phyloP scores from a whole-genome alignment of 208 protist genomes.

The Phytomonas serpens region DNA sequence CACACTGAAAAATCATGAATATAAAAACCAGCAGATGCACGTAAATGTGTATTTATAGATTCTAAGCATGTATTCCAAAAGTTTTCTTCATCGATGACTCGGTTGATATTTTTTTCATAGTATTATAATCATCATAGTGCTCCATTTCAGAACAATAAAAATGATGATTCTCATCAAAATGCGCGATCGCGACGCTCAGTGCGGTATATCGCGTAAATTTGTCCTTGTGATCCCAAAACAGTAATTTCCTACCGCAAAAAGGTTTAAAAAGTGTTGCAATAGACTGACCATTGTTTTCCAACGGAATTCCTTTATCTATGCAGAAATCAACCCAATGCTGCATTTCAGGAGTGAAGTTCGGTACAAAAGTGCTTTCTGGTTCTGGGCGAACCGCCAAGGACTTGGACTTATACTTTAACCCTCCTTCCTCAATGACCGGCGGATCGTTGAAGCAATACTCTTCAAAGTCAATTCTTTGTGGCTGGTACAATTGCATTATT shows the following conservation, averaged over 20 bases:
- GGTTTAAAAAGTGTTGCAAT: slow-evolving; percentile 23
- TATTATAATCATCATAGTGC: slow-evolving; percentile 31
- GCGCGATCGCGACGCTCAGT: slow-evolving; percentile 18
- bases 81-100: not conserved
- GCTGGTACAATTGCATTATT: slow-evolving; percentile 35
- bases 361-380: slow-evolving; percentile 17
- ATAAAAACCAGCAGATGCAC: not conserved
- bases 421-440: slow-evolving; percentile 10
- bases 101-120: not conserved
- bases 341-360: slow-evolving; percentile 57
- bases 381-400: slow-evolving; percentile 11
- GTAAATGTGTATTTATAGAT: not conserved
- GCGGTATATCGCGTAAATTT: slow-evolving; percentile 14
- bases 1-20: not conserved
- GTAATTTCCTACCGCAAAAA: slow-evolving; percentile 13
- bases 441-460: not conserved
- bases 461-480: not conserved
- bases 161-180: slow-evolving; percentile 15
- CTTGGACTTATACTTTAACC: slow-evolving; percentile 11
- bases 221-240: slow-evolving; percentile 17
- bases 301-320: slow-evolving; percentile 13
- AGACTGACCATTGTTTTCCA: slow-evolving; percentile 10
- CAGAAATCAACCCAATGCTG: slow-evolving; percentile 69
- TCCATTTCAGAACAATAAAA: slow-evolving; percentile 47
- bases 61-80: slow-evolving; percentile 2